phyloP scores from a whole-genome alignment of 208 protist genomes.

The Tritrichomonas foetus region DNA sequence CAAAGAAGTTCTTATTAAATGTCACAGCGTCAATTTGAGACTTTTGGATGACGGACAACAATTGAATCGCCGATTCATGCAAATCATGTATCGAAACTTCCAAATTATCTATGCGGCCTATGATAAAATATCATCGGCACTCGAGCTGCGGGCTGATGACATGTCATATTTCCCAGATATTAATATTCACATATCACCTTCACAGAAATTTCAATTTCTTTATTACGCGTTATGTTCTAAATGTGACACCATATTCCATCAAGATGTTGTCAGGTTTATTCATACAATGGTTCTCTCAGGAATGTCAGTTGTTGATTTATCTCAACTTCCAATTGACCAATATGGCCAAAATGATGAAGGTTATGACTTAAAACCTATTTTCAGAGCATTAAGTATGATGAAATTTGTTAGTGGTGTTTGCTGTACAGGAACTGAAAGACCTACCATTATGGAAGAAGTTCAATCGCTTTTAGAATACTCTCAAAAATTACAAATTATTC shows the following conservation, averaged over 20 bases:
- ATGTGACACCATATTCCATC: background rate
- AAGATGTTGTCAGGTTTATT: background rate
- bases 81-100: background rate
- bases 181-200: background rate
- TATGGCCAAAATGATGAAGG: background rate
- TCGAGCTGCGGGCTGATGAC: background rate
- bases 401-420: background rate
- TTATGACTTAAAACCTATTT: background rate
- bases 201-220: conserved; percentile 30
- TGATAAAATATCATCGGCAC: background rate
- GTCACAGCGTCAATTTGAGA: background rate
- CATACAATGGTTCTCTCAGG: background rate
- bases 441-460: background rate
- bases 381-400: background rate
- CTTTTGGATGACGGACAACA: background rate
- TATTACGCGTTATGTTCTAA: background rate
- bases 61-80: background rate
- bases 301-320: background rate
- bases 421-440: background rate
- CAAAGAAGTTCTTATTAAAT: background rate
- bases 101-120: background rate
- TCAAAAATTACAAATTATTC: background rate
- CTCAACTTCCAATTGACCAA: background rate
- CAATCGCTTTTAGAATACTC: background rate
- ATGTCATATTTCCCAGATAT: background rate